A percentile compares a stretch with the other conserved stretches of the same genome.
These are phyloP conservation scores for Chrysoporthe cubensis DNA, from an alignment of 2,329 filamentous ascomycete species.

Conservation along the genomic window DNA sequence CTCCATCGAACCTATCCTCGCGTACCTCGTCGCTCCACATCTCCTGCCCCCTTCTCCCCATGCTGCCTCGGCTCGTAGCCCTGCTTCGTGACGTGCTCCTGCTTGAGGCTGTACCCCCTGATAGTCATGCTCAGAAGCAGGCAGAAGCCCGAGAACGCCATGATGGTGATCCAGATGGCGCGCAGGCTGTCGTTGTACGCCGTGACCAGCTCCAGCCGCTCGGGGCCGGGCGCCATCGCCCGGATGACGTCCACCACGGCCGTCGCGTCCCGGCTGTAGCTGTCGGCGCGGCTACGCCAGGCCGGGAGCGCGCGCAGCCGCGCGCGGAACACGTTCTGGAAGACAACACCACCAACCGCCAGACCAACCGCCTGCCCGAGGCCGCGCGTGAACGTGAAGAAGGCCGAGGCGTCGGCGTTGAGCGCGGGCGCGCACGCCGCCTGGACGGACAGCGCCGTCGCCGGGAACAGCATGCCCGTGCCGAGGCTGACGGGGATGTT, in stretches of 20 bases:
- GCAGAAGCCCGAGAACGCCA: constrained; percentile 36
- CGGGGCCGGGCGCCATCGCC: constrained; percentile 45
- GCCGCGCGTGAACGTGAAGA: constrained; percentile 69
- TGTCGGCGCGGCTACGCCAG: constrained; percentile 46
- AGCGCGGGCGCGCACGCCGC: constrained; percentile 53
- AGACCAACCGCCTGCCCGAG: constrained; percentile 70
- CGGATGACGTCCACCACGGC: constrained; percentile 63
- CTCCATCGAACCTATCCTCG: too few relatives aligned
- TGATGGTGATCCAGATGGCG: constrained; percentile 40
- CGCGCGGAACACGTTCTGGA: constrained; percentile 66
- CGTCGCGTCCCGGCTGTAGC: constrained; percentile 61
- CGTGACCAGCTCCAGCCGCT: constrained; percentile 35
- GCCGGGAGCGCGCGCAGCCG: constrained; percentile 53
- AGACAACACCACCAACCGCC: constrained; percentile 68
- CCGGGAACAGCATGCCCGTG: constrained; percentile 66
- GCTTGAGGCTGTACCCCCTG: constrained; percentile 38
- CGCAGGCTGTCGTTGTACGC: constrained; percentile 41
- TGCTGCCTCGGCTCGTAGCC: constrained; percentile 30
- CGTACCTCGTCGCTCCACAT: constrained; percentile 3
- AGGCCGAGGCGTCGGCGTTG: constrained; percentile 61
- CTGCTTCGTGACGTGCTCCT: constrained; percentile 40
- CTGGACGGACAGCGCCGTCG: constrained; percentile 67
- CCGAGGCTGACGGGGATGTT: constrained; percentile 64
- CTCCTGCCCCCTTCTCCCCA: constrained; percentile 6
- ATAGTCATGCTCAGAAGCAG: constrained; percentile 36